A percentile compares a stretch with the other conserved stretches of the same genome.
These are phyloP conservation scores for Naganishia sp. DNA, from an alignment of 1,284 basidiomycete species.

Conservation along the genomic window DNA sequence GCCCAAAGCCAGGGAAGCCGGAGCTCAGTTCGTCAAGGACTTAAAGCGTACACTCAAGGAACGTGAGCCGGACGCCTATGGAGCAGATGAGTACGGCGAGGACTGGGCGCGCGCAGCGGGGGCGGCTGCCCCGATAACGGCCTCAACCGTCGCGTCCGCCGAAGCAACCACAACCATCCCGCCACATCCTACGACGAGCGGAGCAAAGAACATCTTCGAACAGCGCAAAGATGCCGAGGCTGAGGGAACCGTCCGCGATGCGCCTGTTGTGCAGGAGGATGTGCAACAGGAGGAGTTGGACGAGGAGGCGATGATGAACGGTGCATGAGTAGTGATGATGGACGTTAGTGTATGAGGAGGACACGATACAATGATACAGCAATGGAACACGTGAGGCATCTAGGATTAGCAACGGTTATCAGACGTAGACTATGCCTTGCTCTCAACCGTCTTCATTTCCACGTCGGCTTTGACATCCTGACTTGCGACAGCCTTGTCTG, in stretches of 20 bases:
- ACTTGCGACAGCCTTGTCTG: slow-evolving; percentile 12
- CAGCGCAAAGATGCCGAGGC: slow-evolving; percentile 39
- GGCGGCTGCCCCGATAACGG: neutral
- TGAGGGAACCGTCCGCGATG: slow-evolving; percentile 37
- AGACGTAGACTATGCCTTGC: neutral
- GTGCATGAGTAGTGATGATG: neutral
- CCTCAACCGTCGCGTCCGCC: neutral
- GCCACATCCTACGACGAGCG: neutral
- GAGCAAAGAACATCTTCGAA: slow-evolving; percentile 34
- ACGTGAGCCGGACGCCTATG: slow-evolving; percentile 29
- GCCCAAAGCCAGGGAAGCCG: slow-evolving; percentile 29
- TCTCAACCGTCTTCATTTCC: too few species aligned
- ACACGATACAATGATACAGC: neutral
- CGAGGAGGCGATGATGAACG: slow-evolving; percentile 37
- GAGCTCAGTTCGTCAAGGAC: slow-evolving; percentile 41
- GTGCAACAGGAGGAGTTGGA: slow-evolving; percentile 34
- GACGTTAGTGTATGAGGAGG: neutral
- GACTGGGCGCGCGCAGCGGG: slow-evolving; percentile 14
- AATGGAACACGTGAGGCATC: neutral
- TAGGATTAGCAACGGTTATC: neutral
- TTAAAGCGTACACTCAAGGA: slow-evolving; percentile 35
- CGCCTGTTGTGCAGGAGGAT: slow-evolving; percentile 8
- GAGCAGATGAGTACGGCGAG: slow-evolving; percentile 28
- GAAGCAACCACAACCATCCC: neutral
- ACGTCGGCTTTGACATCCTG: neutral